Base-by-base conservation (phyloP, 2,329 filamentous ascomycete species). In the Stagonosporopsis chrysanthemi region DNA sequence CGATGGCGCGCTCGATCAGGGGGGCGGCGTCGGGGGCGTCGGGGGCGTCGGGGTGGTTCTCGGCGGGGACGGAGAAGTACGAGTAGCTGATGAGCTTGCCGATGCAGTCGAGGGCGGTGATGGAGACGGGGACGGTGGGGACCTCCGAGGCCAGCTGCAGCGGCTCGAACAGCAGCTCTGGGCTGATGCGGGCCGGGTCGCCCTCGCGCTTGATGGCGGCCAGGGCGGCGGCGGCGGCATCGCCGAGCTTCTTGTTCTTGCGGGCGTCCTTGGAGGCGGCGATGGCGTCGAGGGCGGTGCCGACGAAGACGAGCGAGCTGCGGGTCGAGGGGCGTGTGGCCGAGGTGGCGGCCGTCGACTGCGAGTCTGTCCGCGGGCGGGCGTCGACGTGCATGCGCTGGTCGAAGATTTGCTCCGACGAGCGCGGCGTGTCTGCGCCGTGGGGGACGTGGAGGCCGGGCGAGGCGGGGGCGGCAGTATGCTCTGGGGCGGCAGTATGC, bases 11-110 rank as follows among this genome's bases (percentile, higher is more conserved):
- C 79, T 99, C 96, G 73, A 99, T 99, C 65, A 99, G 83, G 15
- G 94, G 93, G 4, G 90, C 82, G 54, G 62, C 58, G 56, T 62
- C 65, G 28, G 31, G 31, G 12, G 31, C 14, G 14, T 33, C 31
- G 31, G 31, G 12, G 31, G 2, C 12, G 31, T 74, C 69, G 63
- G 73, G 66, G 23, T 73, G 76, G 52, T 67, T 77, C 62, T 81
- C 78, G 35, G 77, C 71, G 33, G 88, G 85, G 46, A 91, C 86
- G 45, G 94, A 94, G 77, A 99, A 98, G 82, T 98, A 98, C 17
- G 95, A 97, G 77, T 97, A 99, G 70, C 94, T 97, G 75, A 98
- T 98, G 62, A 99, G 88, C 81, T 99, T 99, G 70, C 96, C 95
- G 70, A 99, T 97, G 79, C 94, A 98, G 79, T 99, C 95, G 71